Evolutionary conservation across 2,329 filamentous ascomycete species (phyloP).

Genomic region (Nakataea oryzae): DNA sequence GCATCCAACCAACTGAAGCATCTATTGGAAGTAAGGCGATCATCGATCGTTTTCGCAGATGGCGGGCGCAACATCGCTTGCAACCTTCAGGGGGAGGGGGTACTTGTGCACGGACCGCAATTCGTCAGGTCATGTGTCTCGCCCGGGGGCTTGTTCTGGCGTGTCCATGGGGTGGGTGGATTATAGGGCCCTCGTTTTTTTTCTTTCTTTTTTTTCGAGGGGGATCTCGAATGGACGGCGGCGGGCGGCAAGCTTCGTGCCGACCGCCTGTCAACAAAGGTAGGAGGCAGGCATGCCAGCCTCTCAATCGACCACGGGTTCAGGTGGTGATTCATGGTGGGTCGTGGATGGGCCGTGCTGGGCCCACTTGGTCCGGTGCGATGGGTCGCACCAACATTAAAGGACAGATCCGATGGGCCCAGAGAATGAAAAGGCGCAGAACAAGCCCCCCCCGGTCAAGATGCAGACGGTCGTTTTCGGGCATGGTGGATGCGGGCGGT

Average conservation of each 20-base stretch:
- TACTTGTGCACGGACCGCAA: neutral
- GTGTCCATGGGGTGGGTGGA: too few species aligned
- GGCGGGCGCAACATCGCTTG: neutral
- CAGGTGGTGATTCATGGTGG: neutral
- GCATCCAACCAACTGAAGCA: neutral
- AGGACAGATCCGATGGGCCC: slow-evolving; percentile 1
- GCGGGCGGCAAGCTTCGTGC: neutral
- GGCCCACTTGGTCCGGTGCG: neutral
- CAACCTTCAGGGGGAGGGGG: neutral
- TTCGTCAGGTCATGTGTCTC: neutral
- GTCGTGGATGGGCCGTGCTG: neutral
- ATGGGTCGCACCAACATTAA: neutral
- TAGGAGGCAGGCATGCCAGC: neutral
- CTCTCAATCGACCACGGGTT: neutral
- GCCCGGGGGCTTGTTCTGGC: too few species aligned
- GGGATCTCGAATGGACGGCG: neutral
- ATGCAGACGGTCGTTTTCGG: neutral
- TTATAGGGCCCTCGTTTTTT: neutral
- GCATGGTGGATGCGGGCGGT: neutral
- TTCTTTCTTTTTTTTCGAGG: too few species aligned
- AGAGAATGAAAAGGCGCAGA: neutral
- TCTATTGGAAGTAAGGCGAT: neutral
- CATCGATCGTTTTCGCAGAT: neutral
- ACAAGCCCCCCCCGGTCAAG: neutral
- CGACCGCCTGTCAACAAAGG: neutral